Evolutionary conservation across 2,329 filamentous ascomycete genomes (phyloP), one percentile per base, ranked within the genome.

Genomic region (Fusarium armeniacum): DNA sequence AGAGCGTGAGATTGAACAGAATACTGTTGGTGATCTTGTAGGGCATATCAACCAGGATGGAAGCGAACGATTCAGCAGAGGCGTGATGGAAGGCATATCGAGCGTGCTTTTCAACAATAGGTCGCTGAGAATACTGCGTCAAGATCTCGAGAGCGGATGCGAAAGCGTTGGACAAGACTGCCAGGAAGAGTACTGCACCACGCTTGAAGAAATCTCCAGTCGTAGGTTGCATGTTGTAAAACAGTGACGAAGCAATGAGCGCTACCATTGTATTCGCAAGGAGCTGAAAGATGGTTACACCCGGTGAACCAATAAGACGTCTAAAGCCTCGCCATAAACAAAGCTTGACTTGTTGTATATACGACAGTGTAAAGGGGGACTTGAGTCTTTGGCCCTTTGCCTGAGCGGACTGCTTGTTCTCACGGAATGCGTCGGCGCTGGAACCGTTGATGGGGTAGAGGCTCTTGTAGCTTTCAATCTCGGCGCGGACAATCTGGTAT

Each of bases 131-230:
- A 44, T 81, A 82, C 7, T 80, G 74, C 0, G 79, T 79, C 51
- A 81, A 35, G 47, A 81, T 77, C 79, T 81, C 80, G 2, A 81
- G 74, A 2, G 73, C 72, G 33, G 76, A 76, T 2, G 75, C 67
- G 5, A 88, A 80, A 12, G 85, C 85, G 66, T 87, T 88, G 63
- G 86, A 79, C 5, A 89, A 69, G 22, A 87, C 78, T 2, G 84
- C 83, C n/a, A 87, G 81, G 78, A 89, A 89, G 0, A 88, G 73
- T 5, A 84, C 77, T 2, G 82, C 81, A 4, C 82, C 83, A 10
- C 83, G 46, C 80, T 47, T 69, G n/a, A 35, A 68, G 58, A 65
- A 73, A 43, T 65, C 30, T 12, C 51, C 9, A 1, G 71, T 73
- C 0, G 63, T 64, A 3, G 67, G 68, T 4, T 59, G 6, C 22